These are phyloP conservation scores for Wickerhamiella sergipiensis DNA, from an alignment of 805 yeast species.

Conservation along the genomic window DNA sequence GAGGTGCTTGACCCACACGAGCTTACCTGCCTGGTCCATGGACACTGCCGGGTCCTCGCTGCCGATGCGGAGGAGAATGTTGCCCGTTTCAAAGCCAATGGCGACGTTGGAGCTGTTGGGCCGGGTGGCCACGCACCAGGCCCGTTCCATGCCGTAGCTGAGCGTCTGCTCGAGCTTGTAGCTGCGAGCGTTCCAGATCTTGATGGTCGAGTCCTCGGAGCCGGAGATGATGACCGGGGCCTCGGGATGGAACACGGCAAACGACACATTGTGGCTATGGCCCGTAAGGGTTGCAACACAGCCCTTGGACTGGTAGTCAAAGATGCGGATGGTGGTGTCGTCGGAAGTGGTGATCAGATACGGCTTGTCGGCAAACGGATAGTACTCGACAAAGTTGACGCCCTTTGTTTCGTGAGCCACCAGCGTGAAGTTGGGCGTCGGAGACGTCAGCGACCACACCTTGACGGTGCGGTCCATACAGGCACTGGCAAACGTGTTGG, in stretches of 20 bases:
- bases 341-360: slow-evolving; percentile 85
- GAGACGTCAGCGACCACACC: slow-evolving; percentile 86
- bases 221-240: slow-evolving; percentile 90
- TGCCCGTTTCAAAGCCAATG: slow-evolving; percentile 91
- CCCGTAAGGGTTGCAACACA: slow-evolving; percentile 91
- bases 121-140: slow-evolving; percentile 83
- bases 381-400: slow-evolving; percentile 91
- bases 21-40: slow-evolving; percentile 85
- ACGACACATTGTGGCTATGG: slow-evolving; percentile 86
- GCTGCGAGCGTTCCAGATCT: slow-evolving; percentile 90
- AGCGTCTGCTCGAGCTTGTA: slow-evolving; percentile 86
- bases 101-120: slow-evolving; percentile 69
- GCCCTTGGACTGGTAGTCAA: slow-evolving; percentile 97
- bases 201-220: slow-evolving; percentile 88
- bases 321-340: slow-evolving; percentile 74
- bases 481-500: slow-evolving; percentile 94
- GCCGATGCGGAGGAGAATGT: slow-evolving; percentile 77
- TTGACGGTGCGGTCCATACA: slow-evolving; percentile 93
- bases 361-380: slow-evolving; percentile 95
- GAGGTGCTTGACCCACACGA: slow-evolving; percentile 80
- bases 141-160: slow-evolving; percentile 85
- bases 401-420: slow-evolving; percentile 87
- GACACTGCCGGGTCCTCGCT: slow-evolving; percentile 88
- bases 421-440: slow-evolving; percentile 80
- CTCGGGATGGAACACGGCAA: slow-evolving; percentile 97